phyloP scores from a whole-genome alignment of 2,329 filamentous ascomycete species.

The Xenosphaeropsis pyriputrescens region DNA sequence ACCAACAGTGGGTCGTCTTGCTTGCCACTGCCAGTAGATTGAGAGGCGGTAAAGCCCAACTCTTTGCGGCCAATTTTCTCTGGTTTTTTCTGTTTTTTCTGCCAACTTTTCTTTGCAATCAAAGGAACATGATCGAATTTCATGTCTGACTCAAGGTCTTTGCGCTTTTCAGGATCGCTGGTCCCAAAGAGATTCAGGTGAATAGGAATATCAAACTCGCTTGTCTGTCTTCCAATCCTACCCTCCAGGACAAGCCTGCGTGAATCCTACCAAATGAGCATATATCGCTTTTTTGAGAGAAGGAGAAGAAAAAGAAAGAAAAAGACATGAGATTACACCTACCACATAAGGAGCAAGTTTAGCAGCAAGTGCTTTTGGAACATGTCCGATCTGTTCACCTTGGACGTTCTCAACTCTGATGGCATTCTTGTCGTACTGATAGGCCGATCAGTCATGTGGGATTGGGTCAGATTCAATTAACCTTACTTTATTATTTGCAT shows the following conservation, averaged over 20 bases:
- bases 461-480: background rate
- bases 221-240: constrained; percentile 50
- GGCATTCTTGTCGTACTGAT: constrained; percentile 54
- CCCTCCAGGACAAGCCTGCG: constrained; percentile 52
- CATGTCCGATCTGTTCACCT: constrained; percentile 62
- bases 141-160: constrained; percentile 44
- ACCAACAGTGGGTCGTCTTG: constrained; percentile 7
- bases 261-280: constrained; percentile 25
- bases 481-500: constrained; percentile 44
- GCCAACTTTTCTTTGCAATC: constrained; percentile 17
- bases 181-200: constrained; percentile 56
- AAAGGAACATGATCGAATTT: constrained; percentile 47
- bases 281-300: too few relatives aligned
- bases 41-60: constrained; percentile 10
- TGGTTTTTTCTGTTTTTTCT: constrained; percentile 34
- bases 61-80: constrained; percentile 30
- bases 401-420: constrained; percentile 69
- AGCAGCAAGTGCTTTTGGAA: constrained; percentile 50
- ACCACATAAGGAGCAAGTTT: constrained; percentile 64
- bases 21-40: constrained; percentile 7
- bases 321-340: constrained; percentile 18
- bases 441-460: too few relatives aligned
- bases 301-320: background rate
- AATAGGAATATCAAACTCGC: constrained; percentile 57
- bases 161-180: constrained; percentile 32